Evolutionary conservation across 345 rosid genomes (phyloP).

Genomic region (Camelina hispida): DNA sequence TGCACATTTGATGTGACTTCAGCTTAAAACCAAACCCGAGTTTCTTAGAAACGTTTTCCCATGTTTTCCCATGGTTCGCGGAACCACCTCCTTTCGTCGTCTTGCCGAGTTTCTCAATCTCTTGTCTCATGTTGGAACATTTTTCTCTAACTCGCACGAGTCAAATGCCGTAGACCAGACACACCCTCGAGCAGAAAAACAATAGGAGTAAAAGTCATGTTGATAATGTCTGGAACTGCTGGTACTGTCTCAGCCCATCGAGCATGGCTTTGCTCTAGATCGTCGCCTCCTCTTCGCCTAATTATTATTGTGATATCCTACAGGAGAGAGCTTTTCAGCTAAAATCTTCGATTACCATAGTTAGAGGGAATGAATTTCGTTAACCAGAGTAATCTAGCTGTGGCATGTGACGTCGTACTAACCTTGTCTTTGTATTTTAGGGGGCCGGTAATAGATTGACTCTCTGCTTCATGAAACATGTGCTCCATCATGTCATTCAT

Average conservation of each 20-base stretch:
- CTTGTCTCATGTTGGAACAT: constrained; percentile 82
- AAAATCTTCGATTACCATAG: constrained; percentile 7
- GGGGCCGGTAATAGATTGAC: constrained; percentile 67
- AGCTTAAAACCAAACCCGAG: constrained; percentile 71
- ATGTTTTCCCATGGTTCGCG: constrained; percentile 45
- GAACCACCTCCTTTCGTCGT: constrained; percentile 40
- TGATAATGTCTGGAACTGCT: constrained; percentile 85
- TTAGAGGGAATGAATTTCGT: not conserved
- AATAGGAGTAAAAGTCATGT: constrained; percentile 89
- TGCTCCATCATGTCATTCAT: constrained; percentile 75
- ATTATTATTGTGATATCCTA: constrained; percentile 97
- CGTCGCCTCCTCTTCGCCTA: constrained; percentile 99
- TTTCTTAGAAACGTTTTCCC: constrained; percentile 67
- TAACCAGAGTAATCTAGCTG: constrained; percentile 3
- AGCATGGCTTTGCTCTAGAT: constrained; percentile 93
- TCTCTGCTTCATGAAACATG: constrained; percentile 65
- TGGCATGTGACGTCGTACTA: constrained; percentile 40
- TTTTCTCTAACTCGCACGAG: constrained; percentile 96
- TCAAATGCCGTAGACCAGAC: constrained; percentile 81
- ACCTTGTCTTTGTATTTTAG: constrained; percentile 97
- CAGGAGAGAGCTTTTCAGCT: constrained; percentile 54
- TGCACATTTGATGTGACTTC: constrained; percentile 90
- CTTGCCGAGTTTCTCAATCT: constrained; percentile 80
- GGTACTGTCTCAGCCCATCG: constrained; percentile 84
- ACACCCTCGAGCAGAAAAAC: constrained; percentile 89